Evolutionary conservation across 2,329 filamentous ascomycete genomes (phyloP), one percentile per base, ranked within the genome.

Genomic region (Colletotrichum cordylinicola): DNA sequence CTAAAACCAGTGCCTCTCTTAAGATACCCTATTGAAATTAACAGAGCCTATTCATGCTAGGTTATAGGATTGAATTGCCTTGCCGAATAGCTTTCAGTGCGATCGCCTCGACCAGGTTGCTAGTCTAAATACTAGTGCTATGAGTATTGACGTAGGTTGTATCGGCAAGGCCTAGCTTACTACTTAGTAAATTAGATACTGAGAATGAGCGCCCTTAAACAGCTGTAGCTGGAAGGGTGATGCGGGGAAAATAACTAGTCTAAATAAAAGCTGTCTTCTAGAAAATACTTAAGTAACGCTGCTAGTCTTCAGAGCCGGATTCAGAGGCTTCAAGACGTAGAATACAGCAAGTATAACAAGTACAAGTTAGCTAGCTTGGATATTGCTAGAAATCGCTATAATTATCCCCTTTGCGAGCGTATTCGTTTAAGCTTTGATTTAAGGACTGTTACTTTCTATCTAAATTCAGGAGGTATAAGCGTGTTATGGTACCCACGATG

Each of bases 61-160:
- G 27, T 55, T n/a, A n/a, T 4, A 78, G 6, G 18, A 52, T 52
- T 52, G 0, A 52, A 52, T 52, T 16, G 21, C 4, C 43, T 52
- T 21, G 43, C 18, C 18, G 18, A 52, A 52, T 52, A 2, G 43
- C 43, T 52, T 52, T 21, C 9, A 88, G 80, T 1, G 85, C 85
- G 0, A 65, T 88, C 52, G 90, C 88, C 67, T 88, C 87, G 7
- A 84, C 78, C 0, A 85, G 85, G 75, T 90, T 88, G 1, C 88
- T 88, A 12, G 85, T 84, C 29, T 81, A 78, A 2, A 88, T 90
- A 8, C 87, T 87, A 1, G 88, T 89, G 4, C 87, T 87, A 74
- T 90, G 87, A 9, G 82, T 81, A 78, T 87, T 86, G 67, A 87
- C 81, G 67, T 84, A 86, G 7, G 58, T 68, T 3, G 77, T 79